phyloP scores from a whole-genome alignment of 257 asterid species.

The Salvia hispanica region DNA sequence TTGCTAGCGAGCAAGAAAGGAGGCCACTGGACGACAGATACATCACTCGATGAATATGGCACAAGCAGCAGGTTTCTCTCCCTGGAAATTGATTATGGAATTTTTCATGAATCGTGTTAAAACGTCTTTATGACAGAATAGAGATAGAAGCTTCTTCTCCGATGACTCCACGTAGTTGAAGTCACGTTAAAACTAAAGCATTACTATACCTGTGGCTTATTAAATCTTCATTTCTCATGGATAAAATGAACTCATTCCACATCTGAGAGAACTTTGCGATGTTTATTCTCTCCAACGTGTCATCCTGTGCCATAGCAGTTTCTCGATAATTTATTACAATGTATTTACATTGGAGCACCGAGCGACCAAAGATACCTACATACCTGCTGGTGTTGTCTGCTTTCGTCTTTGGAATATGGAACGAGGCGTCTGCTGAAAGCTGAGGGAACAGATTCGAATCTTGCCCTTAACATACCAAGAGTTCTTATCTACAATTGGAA shows the following conservation, averaged over 20 bases:
- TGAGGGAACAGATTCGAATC: slow-evolving; percentile 85
- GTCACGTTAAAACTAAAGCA: slow-evolving; percentile 11
- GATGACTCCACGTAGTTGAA: slow-evolving; percentile 13
- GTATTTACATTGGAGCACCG: background rate
- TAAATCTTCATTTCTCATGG: slow-evolving; percentile 91
- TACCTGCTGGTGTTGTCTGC: slow-evolving; percentile 53
- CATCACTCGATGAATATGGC: slow-evolving; percentile 84
- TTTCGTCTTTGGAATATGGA: slow-evolving; percentile 69
- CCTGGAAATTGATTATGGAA: slow-evolving; percentile 45
- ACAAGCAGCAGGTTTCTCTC: slow-evolving; percentile 93
- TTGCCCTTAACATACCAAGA: slow-evolving; percentile 94
- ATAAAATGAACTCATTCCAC: slow-evolving; percentile 97
- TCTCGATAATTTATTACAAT: slow-evolving; percentile 9
- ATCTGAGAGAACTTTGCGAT: slow-evolving; percentile 97
- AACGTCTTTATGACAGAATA: background rate
- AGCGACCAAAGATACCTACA: slow-evolving; percentile 31
- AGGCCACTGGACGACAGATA: slow-evolving; percentile 98
- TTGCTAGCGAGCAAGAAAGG: slow-evolving; percentile 99
- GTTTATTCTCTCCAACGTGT: slow-evolving; percentile 60
- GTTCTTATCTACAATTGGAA: slow-evolving; percentile 78
- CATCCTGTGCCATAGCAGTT: slow-evolving; percentile 64
- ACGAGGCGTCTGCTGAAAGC: slow-evolving; percentile 90
- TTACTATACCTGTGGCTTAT: slow-evolving; percentile 71
- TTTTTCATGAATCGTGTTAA: slow-evolving; percentile 1
- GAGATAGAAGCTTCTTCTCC: background rate